Evolutionary conservation across 1,284 basidiomycete genomes (phyloP), one percentile per base, ranked within the genome.

Genomic region (Phellinidium pouzarii): DNA sequence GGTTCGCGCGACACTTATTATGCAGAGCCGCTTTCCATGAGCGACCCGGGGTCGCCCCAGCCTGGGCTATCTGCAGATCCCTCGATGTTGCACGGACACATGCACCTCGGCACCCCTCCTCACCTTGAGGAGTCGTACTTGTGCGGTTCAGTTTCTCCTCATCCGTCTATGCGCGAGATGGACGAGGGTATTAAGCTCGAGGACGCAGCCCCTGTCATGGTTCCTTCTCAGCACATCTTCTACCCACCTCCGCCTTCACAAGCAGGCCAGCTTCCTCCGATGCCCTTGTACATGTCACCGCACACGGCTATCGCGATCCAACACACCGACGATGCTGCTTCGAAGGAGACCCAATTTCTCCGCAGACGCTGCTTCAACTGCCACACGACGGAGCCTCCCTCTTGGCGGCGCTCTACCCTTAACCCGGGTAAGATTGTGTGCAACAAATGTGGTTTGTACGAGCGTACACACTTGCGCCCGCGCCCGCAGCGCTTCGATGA

Each of bases 391-490:
- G 88, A 91, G 66, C 88, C 88, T 0, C 87, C 88, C 2, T 84
- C 80, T 25, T 91, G 87, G 87, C 82, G 88, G 46, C 80, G 88
- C 36, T 85, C 81, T 27, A 91, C 88, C 5, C 81, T 91, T 64
- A 89, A 88, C 68, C 87, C 86, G 1, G 88, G 87, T 59, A 91
- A 91, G 70, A 91, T 91, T 64, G 88, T 91, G 50, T 91, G 87
- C 76, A 91, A 91, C 77, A 91, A 91, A 73, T 91, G 87, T 59
- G 87, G 87, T 17, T 74, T 91, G 37, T 91, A 91, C 65, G 87
- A 91, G 68, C 84, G 87, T 62, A 91, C 88, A 11, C 87, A 91
- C 60, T 66, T 90, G 56, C 79, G 88, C 26, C 80, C 87, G 5
- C 76, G 88, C 12, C 88, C 88, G 11, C 74, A 88, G 22, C 82